These are phyloP conservation scores for Lentinula aciculospora DNA, from an alignment of 768 basidiomycete genomes.

Conservation along the genomic window DNA sequence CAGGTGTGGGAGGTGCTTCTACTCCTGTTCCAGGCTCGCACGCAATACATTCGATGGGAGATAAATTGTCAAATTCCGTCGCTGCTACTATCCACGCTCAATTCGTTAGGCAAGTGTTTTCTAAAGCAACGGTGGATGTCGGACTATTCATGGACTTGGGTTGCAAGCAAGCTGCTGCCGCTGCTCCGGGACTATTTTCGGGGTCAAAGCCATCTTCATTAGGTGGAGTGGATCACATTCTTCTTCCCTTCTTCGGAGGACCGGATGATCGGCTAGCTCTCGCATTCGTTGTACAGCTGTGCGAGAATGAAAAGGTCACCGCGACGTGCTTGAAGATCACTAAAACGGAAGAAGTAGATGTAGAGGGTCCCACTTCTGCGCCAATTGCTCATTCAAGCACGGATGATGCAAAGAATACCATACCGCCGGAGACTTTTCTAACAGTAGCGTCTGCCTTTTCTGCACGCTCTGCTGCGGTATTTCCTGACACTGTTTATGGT, in stretches of 20 bases:
- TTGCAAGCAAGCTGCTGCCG: slow-evolving; percentile 18
- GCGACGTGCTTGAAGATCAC: slow-evolving; percentile 72
- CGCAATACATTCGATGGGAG: slow-evolving; percentile 15
- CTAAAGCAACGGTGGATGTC: slow-evolving; percentile 64
- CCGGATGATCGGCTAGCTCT: slow-evolving; percentile 88
- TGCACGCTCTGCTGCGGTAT: slow-evolving; percentile 18
- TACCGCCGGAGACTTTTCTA: background rate
- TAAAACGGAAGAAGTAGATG: slow-evolving; percentile 34
- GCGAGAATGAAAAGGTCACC: slow-evolving; percentile 55
- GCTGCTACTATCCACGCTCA: slow-evolving; percentile 64
- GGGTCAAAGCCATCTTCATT: background rate
- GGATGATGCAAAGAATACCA: background rate
- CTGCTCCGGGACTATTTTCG: slow-evolving; percentile 13
- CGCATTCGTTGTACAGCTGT: slow-evolving; percentile 80
- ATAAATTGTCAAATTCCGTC: slow-evolving; percentile 26
- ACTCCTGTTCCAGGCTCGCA: background rate
- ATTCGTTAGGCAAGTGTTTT: slow-evolving; percentile 80
- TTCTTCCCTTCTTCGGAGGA: slow-evolving; percentile 91
- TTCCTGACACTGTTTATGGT: slow-evolving; percentile 71
- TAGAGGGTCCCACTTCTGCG: slow-evolving; percentile 14
- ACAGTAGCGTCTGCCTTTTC: slow-evolving; percentile 4
- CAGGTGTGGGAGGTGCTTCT: slow-evolving; percentile 22
- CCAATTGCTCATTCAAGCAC: slow-evolving; percentile 24
- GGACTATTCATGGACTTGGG: slow-evolving; percentile 74
- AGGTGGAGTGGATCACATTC: slow-evolving; percentile 41